A percentile compares a stretch with the other conserved stretches of the same genome.
phyloP scores from a whole-genome alignment of 257 asterid genomes.

The Schizonepeta tenuifolia region DNA sequence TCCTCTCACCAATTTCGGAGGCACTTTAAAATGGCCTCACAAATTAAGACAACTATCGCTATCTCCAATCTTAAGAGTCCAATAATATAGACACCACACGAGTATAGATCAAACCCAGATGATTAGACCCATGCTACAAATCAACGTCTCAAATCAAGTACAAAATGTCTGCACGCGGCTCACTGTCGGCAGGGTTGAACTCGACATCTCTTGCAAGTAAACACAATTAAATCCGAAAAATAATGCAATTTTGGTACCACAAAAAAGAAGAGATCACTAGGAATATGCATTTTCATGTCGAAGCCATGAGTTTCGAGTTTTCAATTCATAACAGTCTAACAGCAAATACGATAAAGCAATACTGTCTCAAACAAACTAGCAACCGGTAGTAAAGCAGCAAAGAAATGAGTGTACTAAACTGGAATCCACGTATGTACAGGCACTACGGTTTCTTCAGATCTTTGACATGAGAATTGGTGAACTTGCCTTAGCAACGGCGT shows the following conservation, averaged over 20 bases:
- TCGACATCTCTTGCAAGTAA: background rate
- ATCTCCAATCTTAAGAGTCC: background rate
- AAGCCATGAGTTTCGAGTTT: background rate
- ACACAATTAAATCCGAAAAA: background rate
- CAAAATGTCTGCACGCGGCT: background rate
- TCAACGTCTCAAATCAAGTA: background rate
- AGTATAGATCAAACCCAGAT: background rate
- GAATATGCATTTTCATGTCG: slow-evolving; percentile 1
- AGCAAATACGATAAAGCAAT: background rate
- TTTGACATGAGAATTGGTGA: slow-evolving; percentile 59
- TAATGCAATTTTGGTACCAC: background rate
- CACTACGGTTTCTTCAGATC: slow-evolving; percentile 45
- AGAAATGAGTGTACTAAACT: background rate
- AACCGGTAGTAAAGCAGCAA: background rate
- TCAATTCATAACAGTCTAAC: background rate
- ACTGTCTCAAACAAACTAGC: slow-evolving; percentile 19
- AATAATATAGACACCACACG: background rate
- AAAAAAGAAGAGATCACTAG: background rate
- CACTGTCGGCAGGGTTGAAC: background rate
- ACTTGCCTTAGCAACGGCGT: slow-evolving; percentile 46
- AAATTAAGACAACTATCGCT: slow-evolving; percentile 7
- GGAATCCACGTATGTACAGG: slow-evolving; percentile 24
- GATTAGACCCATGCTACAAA: background rate
- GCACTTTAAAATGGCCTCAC: slow-evolving; percentile 13
- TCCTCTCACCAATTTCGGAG: slow-evolving; percentile 20